These are phyloP conservation scores for Aspergillus novoparasiticus DNA, from an alignment of 2,329 filamentous ascomycete species.

Conservation along the genomic window DNA sequence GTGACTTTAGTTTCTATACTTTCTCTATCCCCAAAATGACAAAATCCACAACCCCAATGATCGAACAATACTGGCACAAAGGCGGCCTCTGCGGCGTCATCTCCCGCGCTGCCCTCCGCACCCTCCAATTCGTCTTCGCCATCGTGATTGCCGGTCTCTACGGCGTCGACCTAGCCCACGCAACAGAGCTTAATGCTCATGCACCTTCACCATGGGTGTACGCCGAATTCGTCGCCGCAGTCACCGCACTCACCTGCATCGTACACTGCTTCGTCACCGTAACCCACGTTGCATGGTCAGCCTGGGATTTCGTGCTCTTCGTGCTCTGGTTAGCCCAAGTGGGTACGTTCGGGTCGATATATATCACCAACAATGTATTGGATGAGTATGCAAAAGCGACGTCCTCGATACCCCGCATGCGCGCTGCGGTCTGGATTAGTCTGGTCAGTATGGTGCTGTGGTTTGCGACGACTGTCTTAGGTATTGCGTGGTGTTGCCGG, in stretches of 20 bases:
- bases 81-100: conserved; percentile 9
- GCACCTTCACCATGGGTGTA: conserved; percentile 23
- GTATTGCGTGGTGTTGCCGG: not conserved
- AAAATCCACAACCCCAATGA: not conserved
- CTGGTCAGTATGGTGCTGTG: not conserved
- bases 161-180: conserved; percentile 21
- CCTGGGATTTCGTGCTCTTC: not conserved
- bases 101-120: conserved; percentile 16
- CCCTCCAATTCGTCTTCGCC: conserved; percentile 21
- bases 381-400: not conserved
- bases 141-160: conserved; percentile 21
- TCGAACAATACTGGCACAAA: conserved; percentile 19
- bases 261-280: conserved; percentile 12
- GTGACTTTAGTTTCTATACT: not conserved
- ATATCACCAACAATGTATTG: not conserved
- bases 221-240: conserved; percentile 17
- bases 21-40: not conserved
- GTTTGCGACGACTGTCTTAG: not conserved
- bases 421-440: not conserved
- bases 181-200: conserved; percentile 11
- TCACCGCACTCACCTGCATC: conserved; percentile 19
- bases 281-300: not conserved
- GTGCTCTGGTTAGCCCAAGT: not conserved
- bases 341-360: not conserved
- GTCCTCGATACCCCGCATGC: not conserved